phyloP scores from a whole-genome alignment of 345 rosid genomes.

The Cardamine occulta region DNA sequence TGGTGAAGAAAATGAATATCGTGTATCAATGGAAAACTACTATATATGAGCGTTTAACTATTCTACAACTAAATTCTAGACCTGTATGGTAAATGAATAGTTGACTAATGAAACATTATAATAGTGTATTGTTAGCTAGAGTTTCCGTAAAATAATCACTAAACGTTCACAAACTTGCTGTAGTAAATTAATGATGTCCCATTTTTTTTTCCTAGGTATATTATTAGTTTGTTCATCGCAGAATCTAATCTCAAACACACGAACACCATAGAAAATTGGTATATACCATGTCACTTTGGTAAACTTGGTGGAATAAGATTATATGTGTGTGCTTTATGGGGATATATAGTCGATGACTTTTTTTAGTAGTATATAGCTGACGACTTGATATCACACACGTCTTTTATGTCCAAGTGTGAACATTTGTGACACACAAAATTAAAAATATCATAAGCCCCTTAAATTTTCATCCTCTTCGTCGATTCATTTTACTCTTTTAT shows the following conservation, averaged over 20 bases:
- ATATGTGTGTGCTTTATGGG: neutral
- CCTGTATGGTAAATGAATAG: neutral
- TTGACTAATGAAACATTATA: neutral
- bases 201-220: neutral
- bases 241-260: neutral
- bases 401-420: neutral
- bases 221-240: neutral
- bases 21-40: neutral
- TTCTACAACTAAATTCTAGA: neutral
- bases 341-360: too few relatives aligned
- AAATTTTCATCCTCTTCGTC: neutral
- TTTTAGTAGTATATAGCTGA: too few relatives aligned
- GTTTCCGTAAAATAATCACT: neutral
- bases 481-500: neutral
- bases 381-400: too few relatives aligned
- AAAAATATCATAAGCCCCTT: neutral
- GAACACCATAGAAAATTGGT: neutral
- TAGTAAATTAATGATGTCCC: neutral
- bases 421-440: neutral
- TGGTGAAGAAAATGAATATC: neutral
- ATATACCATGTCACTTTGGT: neutral
- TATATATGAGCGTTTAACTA: neutral
- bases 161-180: neutral
- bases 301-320: neutral
- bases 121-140: neutral